Evolutionary conservation across 2,329 filamentous ascomycete genomes (phyloP), one percentile per base, ranked within the genome.

Genomic region (Aspergillus pseudoglaucus): DNA sequence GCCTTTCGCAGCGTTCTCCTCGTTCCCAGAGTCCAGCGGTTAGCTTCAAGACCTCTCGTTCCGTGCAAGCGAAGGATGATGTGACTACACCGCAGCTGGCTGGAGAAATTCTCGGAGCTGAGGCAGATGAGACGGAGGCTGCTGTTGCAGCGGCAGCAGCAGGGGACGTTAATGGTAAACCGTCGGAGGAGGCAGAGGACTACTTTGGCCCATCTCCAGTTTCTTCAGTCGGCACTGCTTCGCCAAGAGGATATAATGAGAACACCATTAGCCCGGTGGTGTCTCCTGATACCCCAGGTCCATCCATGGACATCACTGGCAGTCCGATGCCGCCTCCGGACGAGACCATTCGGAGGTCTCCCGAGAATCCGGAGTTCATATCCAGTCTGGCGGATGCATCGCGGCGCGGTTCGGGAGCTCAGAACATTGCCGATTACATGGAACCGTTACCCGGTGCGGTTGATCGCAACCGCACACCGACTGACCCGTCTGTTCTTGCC

Each of bases 261-360:
- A 67, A 65, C 47, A 63, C 53, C 20, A 63, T 66, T 32, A 58
- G 60, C 42, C 63, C 62, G 1, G 64, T 67, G 12, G 59, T 65
- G 5, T 65, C 64, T 6, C 63, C 64, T 7, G 65, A 67, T 46
- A 67, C 65, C 2, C 52, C 59, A 2, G 65, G 64, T 18, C 64
- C 64, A 14, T 59, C 62, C 15, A 66, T 66, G 42, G 65, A 67
- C 44, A 66, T 67, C 39, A 65, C 63, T 4, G 63, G 62, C 22
- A 59, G 46, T 22, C 47, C 61, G 3, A 47, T 59, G 0, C 52
- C 41, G 3, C 37, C 37, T 12, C 25, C 25, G 14, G 62, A 61
- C 14, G 30, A 54, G 12, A 45, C 60, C 4, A 61, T 60, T 18
- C 61, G 63, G 15, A 64, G 17, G 14, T 20, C 37, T 3, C 18